Evolutionary conservation across 108 stramenopile species (phyloP).

Genomic region (Nitzschia palea): DNA sequence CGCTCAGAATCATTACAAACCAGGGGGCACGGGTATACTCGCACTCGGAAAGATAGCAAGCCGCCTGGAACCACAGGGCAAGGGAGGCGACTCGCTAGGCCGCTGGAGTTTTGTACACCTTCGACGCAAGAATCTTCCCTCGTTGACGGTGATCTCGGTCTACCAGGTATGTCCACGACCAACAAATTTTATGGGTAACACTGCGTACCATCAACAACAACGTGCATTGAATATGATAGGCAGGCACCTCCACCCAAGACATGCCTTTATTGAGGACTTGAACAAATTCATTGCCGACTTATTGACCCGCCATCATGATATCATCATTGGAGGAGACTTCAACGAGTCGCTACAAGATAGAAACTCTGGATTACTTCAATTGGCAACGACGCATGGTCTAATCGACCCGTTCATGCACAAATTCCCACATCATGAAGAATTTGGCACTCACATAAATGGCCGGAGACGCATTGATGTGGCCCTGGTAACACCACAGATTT

Average conservation of each 20-base stretch:
- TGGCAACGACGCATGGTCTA: neutral
- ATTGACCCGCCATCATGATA: neutral
- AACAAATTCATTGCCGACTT: neutral
- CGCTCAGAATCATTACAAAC: too few relatives aligned
- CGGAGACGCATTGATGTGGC: neutral
- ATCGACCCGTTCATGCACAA: neutral
- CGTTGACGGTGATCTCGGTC: neutral
- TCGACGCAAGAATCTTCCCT: neutral
- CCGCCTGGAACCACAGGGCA: too few relatives aligned
- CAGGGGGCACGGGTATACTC: too few relatives aligned
- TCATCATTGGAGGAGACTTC: neutral
- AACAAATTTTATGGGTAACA: neutral
- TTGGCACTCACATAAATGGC: neutral
- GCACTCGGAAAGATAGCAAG: too few relatives aligned
- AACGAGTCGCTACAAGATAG: neutral
- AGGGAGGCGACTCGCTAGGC: neutral
- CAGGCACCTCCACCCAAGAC: neutral
- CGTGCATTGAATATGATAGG: neutral
- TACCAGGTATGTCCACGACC: neutral
- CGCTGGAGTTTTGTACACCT: conserved; percentile 5
- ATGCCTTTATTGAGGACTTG: neutral
- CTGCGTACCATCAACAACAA: neutral
- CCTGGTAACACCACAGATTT: neutral
- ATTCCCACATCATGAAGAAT: neutral
- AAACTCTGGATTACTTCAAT: neutral